Evolutionary conservation across 345 rosid species (phyloP).

Genomic region (Eucalyptus cloeziana): DNA sequence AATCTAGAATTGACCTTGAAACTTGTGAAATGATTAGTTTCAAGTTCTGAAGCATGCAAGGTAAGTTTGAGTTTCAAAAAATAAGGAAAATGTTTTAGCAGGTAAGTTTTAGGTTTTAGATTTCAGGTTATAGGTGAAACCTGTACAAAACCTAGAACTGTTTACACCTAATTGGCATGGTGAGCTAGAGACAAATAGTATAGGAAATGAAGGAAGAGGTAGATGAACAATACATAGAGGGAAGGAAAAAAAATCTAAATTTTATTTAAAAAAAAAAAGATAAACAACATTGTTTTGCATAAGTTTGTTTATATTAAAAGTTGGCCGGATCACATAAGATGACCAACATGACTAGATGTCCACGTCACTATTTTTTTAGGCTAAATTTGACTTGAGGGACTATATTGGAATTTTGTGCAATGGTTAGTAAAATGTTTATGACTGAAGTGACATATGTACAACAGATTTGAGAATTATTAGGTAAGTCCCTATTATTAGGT

Average conservation of each 20-base stretch:
- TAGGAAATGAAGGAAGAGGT: not conserved
- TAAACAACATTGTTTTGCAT: not conserved
- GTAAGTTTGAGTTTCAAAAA: too few relatives aligned
- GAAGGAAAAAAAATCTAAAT: not conserved
- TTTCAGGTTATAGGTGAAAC: too few relatives aligned
- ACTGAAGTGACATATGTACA: rapidly evolving
- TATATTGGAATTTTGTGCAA: not conserved
- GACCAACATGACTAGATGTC: not conserved
- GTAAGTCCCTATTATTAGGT: not conserved
- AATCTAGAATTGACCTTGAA: too few relatives aligned
- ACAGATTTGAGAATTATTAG: rapidly evolving
- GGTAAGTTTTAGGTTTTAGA: too few relatives aligned
- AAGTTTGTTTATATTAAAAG: not conserved
- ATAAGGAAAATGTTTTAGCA: too few relatives aligned
- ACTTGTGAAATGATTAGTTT: too few relatives aligned
- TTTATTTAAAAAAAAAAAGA: not conserved
- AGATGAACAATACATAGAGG: not conserved
- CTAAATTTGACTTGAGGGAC: not conserved
- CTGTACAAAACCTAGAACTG: rapidly evolving
- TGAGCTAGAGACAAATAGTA: not conserved
- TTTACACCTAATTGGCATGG: not conserved
- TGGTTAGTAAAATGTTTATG: not conserved
- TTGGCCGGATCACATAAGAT: not conserved
- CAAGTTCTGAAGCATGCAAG: too few relatives aligned
- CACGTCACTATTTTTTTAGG: not conserved